phyloP scores from a whole-genome alignment of 345 rosid species.

The Boechera retrofracta region DNA sequence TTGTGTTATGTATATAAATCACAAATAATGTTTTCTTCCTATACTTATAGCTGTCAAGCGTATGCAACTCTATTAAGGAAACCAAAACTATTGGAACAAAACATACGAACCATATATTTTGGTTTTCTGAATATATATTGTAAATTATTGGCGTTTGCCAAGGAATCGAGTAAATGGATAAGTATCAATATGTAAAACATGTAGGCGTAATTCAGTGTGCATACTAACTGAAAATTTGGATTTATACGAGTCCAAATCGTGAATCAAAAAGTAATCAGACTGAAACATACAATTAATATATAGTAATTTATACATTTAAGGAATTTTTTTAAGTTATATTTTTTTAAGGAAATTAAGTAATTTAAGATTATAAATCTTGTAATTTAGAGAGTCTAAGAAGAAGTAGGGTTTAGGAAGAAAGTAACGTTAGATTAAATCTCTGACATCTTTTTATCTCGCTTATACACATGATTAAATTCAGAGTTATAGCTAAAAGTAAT shows the following conservation, averaged over 20 bases:
- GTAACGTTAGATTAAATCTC: neutral
- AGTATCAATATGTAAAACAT: neutral
- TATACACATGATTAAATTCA: neutral
- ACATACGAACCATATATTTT: neutral
- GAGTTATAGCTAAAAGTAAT: neutral
- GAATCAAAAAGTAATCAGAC: neutral
- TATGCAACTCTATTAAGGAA: too few relatives aligned
- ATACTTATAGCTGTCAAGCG: too few relatives aligned
- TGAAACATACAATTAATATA: neutral
- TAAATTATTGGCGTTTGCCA: neutral
- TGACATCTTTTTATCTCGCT: constrained; percentile 1
- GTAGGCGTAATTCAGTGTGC: constrained; percentile 12
- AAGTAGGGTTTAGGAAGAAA: neutral
- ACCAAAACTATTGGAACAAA: too few relatives aligned
- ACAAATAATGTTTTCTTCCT: too few relatives aligned
- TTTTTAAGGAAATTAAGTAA: neutral
- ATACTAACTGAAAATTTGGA: neutral
- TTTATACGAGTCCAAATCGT: neutral
- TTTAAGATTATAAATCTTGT: neutral
- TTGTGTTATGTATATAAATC: too few relatives aligned
- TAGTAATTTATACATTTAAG: neutral
- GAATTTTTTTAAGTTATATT: neutral
- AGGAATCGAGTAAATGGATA: neutral
- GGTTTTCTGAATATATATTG: neutral
- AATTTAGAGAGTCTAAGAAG: neutral